phyloP scores from a whole-genome alignment of 2,329 filamentous ascomycete genomes.

The Mycosphaerella sp. region DNA sequence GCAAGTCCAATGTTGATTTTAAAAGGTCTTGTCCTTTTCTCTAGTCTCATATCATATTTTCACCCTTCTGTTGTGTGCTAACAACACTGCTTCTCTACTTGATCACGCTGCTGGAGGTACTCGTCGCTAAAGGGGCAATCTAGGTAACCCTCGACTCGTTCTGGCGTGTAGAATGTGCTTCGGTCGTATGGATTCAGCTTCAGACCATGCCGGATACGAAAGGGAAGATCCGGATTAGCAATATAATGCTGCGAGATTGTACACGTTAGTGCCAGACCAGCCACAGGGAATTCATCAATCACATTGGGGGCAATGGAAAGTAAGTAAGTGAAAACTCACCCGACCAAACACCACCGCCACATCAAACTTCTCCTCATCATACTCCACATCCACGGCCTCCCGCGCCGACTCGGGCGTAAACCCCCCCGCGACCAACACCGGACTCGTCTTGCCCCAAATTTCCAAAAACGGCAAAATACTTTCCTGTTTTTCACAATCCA shows the following conservation, averaged over 20 bases:
- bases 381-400: conserved; percentile 27
- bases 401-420: conserved; percentile 37
- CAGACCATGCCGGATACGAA: conserved; percentile 21
- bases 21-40: background rate
- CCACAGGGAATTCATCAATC: no score
- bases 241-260: conserved; percentile 36
- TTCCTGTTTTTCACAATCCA: conserved; percentile 35
- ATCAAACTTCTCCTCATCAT: conserved; percentile 35
- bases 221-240: conserved; percentile 44
- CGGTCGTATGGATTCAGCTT: conserved; percentile 37
- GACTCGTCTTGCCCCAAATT: conserved; percentile 39
- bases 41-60: background rate
- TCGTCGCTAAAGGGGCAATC: conserved; percentile 37
- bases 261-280: no score
- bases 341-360: conserved; percentile 44
- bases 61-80: no score
- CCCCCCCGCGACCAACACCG: conserved; percentile 47
- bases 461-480: conserved; percentile 31
- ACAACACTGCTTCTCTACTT: background rate
- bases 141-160: conserved; percentile 36
- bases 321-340: no score
- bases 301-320: no score
- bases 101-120: conserved; percentile 11
- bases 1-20: background rate
- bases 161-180: conserved; percentile 41